phyloP scores from a whole-genome alignment of 1,139 yeast genomes.

The Suhomyces bokatorum region DNA sequence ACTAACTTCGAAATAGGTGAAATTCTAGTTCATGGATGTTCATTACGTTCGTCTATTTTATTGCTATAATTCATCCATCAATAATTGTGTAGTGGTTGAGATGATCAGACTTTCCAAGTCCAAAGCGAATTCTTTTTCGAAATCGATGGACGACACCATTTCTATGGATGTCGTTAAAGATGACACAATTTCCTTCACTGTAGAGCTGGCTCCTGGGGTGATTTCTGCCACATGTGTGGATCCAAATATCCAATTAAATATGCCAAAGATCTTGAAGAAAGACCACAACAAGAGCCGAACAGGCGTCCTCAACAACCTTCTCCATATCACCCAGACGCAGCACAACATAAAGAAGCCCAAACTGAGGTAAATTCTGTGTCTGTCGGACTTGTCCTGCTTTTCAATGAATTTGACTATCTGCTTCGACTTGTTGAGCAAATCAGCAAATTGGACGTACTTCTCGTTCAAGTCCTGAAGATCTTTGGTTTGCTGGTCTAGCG shows the following conservation, averaged over 20 bases:
- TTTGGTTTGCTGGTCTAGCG: slow-evolving; percentile 59
- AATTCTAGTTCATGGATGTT: too few species aligned
- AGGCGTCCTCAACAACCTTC: slow-evolving; percentile 60
- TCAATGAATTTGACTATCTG: slow-evolving; percentile 63
- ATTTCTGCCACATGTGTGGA: neutral
- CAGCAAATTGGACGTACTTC: slow-evolving; percentile 54
- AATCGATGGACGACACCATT: slow-evolving; percentile 5
- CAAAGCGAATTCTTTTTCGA: slow-evolving; percentile 15
- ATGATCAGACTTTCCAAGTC: slow-evolving; percentile 11
- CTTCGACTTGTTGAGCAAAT: slow-evolving; percentile 53
- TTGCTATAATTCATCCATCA: slow-evolving; percentile 15
- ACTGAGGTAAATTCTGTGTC: slow-evolving; percentile 58
- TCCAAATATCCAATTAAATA: slow-evolving; percentile 27
- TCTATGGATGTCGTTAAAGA: slow-evolving; percentile 1
- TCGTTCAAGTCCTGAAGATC: slow-evolving; percentile 51
- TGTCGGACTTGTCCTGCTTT: slow-evolving; percentile 65
- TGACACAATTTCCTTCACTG: neutral
- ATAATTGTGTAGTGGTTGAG: slow-evolving; percentile 10
- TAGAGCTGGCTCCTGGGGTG: neutral
- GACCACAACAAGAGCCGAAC: slow-evolving; percentile 60
- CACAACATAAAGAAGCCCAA: slow-evolving; percentile 58
- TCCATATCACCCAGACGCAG: slow-evolving; percentile 64
- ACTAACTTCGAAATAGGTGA: too few species aligned
- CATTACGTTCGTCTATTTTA: too few species aligned
- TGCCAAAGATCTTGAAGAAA: slow-evolving; percentile 45